A percentile compares a stretch with the other conserved stretches of the same genome.
phyloP scores from a whole-genome alignment of 2,329 filamentous ascomycete species.

The Fusarium ramigenum region DNA sequence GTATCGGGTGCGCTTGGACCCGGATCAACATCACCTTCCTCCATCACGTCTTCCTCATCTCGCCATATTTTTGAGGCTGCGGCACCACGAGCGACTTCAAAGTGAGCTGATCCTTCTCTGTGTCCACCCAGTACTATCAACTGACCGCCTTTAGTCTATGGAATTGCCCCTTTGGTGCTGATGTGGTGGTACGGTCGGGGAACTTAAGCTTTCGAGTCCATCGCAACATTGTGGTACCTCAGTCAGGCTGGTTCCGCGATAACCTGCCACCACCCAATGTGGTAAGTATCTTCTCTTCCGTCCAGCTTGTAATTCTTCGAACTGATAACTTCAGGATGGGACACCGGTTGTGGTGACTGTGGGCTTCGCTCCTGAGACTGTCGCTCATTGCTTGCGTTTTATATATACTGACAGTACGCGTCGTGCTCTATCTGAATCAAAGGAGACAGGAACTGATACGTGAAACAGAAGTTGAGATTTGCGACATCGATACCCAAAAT shows the following conservation, averaged over 20 bases:
- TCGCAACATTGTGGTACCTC: slow-evolving; percentile 46
- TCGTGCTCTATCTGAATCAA: not conserved
- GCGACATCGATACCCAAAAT: slow-evolving; percentile 35
- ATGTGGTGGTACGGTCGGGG: slow-evolving; percentile 44
- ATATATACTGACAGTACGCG: slow-evolving; percentile 50
- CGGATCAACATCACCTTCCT: slow-evolving; percentile 33
- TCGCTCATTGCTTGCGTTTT: slow-evolving; percentile 47
- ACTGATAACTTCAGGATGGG: slow-evolving; percentile 41
- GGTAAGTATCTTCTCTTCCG: slow-evolving; percentile 30
- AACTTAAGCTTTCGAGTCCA: slow-evolving; percentile 44
- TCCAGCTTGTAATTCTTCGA: not conserved
- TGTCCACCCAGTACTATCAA: not conserved
- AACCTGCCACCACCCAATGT: slow-evolving; percentile 43
- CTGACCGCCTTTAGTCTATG: slow-evolving; percentile 44
- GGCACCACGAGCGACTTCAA: slow-evolving; percentile 42
- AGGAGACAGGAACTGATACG: not conserved
- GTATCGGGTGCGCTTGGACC: slow-evolving; percentile 1
- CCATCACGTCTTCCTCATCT: slow-evolving; percentile 32
- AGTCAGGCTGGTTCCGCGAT: slow-evolving; percentile 49
- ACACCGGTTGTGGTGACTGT: slow-evolving; percentile 41
- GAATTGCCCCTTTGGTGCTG: slow-evolving; percentile 46
- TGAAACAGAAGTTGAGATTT: slow-evolving; percentile 43
- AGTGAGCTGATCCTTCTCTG: slow-evolving; percentile 13
- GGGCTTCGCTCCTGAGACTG: slow-evolving; percentile 37
- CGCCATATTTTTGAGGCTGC: slow-evolving; percentile 41